Percentiles rank a stretch among this genome's conserved stretches.
Conservation (phyloP, 1,139 yeast genomes). For the Hyphopichia khmerensis region DNA sequence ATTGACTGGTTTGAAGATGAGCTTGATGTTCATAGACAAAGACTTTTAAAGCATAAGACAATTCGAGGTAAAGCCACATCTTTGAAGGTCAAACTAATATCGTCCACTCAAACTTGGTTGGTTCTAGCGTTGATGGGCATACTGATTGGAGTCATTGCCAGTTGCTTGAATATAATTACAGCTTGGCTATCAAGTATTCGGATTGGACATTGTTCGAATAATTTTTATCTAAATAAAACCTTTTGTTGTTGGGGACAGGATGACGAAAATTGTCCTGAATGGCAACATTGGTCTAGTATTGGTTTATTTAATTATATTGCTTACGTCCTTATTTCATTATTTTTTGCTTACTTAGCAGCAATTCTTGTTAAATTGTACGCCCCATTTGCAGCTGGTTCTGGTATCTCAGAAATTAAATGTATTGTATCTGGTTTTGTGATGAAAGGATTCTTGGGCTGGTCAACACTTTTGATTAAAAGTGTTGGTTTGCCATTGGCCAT, state of each 20-base stretch:
- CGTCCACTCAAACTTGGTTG: conserved; percentile 69
- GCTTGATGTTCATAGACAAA: conserved; percentile 49
- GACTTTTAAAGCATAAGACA: conserved; percentile 22
- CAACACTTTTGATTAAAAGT: conserved; percentile 73
- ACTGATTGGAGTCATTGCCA: conserved; percentile 79
- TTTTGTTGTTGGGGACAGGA: conserved; percentile 81
- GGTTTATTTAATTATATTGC: conserved; percentile 51
- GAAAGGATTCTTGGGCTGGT: conserved; percentile 72
- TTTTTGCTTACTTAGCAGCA: conserved; percentile 67
- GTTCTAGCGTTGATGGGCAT: conserved; percentile 75
- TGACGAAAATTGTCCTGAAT: conserved; percentile 47
- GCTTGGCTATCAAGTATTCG: conserved; percentile 83
- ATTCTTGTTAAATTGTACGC: conserved; percentile 68
- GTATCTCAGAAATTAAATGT: conserved; percentile 94
- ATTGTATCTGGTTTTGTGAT: conserved; percentile 88
- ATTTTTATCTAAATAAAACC: conserved; percentile 67
- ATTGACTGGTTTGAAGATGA: conserved; percentile 88
- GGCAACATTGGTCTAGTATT: conserved; percentile 56
- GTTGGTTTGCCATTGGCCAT: conserved; percentile 84
- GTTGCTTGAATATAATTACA: conserved; percentile 73
- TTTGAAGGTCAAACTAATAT: conserved; percentile 27
- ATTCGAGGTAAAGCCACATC: conserved; percentile 14
- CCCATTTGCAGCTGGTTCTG: conserved; percentile 95
- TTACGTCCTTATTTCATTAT: conserved; percentile 59
- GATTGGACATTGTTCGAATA: conserved; percentile 70